phyloP scores from a whole-genome alignment of 2,329 filamentous ascomycete genomes.

The Fusarium humuli region DNA sequence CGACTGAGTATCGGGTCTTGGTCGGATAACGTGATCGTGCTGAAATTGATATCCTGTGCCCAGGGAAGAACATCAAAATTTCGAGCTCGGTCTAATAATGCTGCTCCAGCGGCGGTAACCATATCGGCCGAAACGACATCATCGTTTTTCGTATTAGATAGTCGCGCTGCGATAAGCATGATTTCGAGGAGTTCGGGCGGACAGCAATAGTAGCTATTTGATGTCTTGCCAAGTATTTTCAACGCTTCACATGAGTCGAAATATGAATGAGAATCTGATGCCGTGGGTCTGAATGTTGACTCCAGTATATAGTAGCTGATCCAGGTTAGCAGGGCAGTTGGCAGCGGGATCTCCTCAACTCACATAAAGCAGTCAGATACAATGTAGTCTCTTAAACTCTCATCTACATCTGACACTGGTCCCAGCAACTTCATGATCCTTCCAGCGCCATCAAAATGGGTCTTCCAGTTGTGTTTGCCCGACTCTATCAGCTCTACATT shows the following conservation, averaged over 20 bases:
- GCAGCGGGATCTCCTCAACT: constrained; percentile 22
- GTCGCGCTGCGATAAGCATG: constrained; percentile 56
- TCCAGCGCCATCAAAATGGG: constrained; percentile 60
- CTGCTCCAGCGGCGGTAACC: constrained; percentile 47
- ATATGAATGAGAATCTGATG: constrained; percentile 48
- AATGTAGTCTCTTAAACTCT: constrained; percentile 57
- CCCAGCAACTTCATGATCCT: constrained; percentile 57
- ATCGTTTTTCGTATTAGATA: constrained; percentile 50
- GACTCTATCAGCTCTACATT: constrained; percentile 64
- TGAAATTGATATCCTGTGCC: constrained; percentile 54
- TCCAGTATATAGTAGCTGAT: constrained; percentile 59
- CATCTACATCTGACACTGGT: constrained; percentile 49
- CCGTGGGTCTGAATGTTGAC: constrained; percentile 56
- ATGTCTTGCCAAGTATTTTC: constrained; percentile 54
- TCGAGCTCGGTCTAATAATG: constrained; percentile 54
- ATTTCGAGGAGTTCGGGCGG: constrained; percentile 59
- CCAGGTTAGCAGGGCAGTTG: constrained; percentile 13
- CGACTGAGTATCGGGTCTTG: constrained; percentile 52
- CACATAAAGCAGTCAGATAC: constrained; percentile 62
- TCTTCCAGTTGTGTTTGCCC: constrained; percentile 60
- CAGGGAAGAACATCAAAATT: constrained; percentile 56
- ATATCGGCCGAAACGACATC: constrained; percentile 48
- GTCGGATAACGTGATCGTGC: constrained; percentile 51
- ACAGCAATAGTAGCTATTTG: constrained; percentile 61
- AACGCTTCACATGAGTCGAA: constrained; percentile 54